These are phyloP conservation scores for Berberis thunbergii DNA, from an alignment of 164 flowering plant species.

Conservation along the genomic window DNA sequence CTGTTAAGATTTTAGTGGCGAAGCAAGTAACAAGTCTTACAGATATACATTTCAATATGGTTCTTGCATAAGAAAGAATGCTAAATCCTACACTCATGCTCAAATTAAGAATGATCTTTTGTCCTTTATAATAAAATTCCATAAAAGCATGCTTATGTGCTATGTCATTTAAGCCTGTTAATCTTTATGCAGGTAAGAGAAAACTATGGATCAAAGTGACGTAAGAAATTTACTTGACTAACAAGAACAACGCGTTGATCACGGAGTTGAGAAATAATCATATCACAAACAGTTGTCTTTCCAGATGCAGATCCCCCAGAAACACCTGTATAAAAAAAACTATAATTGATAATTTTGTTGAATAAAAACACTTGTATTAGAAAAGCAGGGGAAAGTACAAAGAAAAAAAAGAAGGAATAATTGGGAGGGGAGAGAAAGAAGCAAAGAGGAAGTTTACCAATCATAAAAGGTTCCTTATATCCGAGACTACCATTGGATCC, in stretches of 20 bases:
- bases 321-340: conserved; percentile 33
- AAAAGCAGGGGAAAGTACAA: background rate
- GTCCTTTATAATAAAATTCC: background rate
- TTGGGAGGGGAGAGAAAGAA: background rate
- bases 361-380: background rate
- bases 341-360: background rate
- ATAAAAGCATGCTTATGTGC: background rate
- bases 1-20: too few relatives aligned
- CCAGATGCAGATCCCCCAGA: conserved; percentile 75
- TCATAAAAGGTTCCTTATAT: conserved; percentile 2
- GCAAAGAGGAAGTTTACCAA: background rate
- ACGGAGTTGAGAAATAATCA: conserved; percentile 54
- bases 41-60: too few relatives aligned
- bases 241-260: conserved; percentile 65
- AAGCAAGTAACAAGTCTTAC: too few relatives aligned
- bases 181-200: background rate
- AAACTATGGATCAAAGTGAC: background rate
- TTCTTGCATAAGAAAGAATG: too few relatives aligned
- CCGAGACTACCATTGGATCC: conserved; percentile 1
- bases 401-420: background rate
- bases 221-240: conserved; percentile 33
- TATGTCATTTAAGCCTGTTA: background rate
- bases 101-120: too few relatives aligned
- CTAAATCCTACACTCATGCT: too few relatives aligned
- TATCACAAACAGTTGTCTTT: conserved; percentile 63